A percentile compares a stretch with the other conserved stretches of the same genome.
Conservation (phyloP, 768 basidiomycete species). For the Tulasnella sp. region DNA sequence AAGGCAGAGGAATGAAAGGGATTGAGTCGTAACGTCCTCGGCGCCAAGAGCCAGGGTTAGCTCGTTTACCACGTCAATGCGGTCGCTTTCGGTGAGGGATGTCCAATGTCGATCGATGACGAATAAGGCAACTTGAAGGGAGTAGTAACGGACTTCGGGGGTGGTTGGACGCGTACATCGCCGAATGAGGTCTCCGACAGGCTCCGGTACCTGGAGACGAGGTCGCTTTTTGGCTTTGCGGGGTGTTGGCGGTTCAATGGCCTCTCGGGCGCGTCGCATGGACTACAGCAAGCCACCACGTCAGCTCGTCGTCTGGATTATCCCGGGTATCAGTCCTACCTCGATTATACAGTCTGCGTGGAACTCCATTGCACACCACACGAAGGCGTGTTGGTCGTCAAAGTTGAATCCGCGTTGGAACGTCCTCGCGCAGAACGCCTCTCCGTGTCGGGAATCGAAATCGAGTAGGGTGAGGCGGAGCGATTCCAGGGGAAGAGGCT, state of each 20-base stretch:
- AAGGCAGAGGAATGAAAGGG: constrained; percentile 83
- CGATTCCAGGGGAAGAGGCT: constrained; percentile 23
- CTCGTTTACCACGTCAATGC: constrained; percentile 57
- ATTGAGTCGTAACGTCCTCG: constrained; percentile 69
- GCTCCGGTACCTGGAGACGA: constrained; percentile 35
- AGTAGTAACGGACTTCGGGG: constrained; percentile 43
- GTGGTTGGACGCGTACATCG: constrained; percentile 15
- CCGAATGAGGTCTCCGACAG: constrained; percentile 17
- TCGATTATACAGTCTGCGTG: constrained; percentile 76
- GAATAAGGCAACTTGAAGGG: constrained; percentile 81
- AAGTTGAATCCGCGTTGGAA: constrained; percentile 79
- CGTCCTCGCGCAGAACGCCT: constrained; percentile 63
- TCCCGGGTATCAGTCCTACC: constrained; percentile 48
- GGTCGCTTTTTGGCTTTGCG: constrained; percentile 44
- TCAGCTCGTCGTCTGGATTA: neutral
- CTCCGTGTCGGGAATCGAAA: neutral
- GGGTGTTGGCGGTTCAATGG: constrained; percentile 36
- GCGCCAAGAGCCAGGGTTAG: constrained; percentile 65
- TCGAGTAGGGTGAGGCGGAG: neutral
- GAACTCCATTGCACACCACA: constrained; percentile 79
- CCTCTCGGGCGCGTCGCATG: constrained; percentile 38
- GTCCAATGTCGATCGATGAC: constrained; percentile 79
- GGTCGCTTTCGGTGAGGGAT: constrained; percentile 60
- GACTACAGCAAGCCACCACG: constrained; percentile 50
- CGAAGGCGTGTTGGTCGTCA: constrained; percentile 64